Percentiles rank a stretch among this genome's conserved stretches.
These are phyloP conservation scores for Larix sibirica DNA, from an alignment of 83 land plant genomes.

Conservation along the genomic window DNA sequence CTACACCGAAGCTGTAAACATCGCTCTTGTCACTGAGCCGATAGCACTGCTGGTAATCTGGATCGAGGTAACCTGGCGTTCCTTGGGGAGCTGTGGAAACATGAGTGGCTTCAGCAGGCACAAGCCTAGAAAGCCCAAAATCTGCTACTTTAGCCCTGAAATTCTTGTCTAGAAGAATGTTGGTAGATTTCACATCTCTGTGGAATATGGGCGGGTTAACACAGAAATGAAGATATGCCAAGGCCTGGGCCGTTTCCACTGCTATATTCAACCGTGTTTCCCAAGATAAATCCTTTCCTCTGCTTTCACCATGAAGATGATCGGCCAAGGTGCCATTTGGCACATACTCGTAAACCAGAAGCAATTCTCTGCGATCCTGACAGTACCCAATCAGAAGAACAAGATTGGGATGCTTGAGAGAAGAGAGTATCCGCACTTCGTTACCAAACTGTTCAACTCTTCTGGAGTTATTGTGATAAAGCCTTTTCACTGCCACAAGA, in stretches of 20 bases:
- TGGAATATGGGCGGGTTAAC: conserved; percentile 45
- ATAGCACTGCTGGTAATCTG: conserved; percentile 80
- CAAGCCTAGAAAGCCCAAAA: conserved; percentile 53
- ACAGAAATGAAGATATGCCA: conserved; percentile 39
- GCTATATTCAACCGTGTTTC: conserved; percentile 35
- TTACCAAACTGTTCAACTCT: conserved; percentile 33
- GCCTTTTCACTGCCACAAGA: conserved; percentile 35
- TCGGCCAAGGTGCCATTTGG: conserved; percentile 40
- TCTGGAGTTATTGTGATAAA: conserved; percentile 20
- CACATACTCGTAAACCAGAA: conserved; percentile 45
- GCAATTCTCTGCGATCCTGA: conserved; percentile 23
- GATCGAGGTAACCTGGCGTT: conserved; percentile 89
- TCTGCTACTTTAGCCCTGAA: conserved; percentile 46
- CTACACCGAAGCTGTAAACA: conserved; percentile 10
- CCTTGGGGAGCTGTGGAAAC: conserved; percentile 93
- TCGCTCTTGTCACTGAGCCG: conserved; percentile 36
- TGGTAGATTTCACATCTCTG: conserved; percentile 47
- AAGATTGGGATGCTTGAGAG: conserved; percentile 36
- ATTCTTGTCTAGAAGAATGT: conserved; percentile 43
- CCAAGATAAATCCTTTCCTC: conserved; percentile 17
- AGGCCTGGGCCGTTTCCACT: conserved; percentile 35
- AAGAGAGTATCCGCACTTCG: conserved; percentile 40
- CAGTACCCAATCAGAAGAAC: conserved; percentile 43
- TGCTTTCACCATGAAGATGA: conserved; percentile 33
- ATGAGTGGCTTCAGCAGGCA: conserved; percentile 39